Percentiles rank a stretch among this genome's conserved stretches.
Conservation (phyloP, 164 flowering plant species). For the Vitis riparia region DNA sequence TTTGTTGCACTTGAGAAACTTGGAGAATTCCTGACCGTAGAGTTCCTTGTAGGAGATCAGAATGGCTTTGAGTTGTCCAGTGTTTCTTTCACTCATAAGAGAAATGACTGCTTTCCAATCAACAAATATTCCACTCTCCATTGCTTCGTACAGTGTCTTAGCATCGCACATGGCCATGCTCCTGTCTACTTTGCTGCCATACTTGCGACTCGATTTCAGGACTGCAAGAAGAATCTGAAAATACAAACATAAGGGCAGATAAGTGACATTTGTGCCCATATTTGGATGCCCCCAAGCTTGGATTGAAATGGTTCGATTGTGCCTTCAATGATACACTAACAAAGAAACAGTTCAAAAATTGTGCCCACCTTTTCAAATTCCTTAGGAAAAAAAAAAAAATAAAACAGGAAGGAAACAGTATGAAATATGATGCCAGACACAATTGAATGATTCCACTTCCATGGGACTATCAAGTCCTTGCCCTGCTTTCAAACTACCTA, state of each 20-base stretch:
- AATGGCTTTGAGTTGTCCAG: slow-evolving; percentile 31
- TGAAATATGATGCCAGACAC: not conserved
- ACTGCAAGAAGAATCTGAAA: slow-evolving; percentile 26
- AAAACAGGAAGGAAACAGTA: too few relatives aligned
- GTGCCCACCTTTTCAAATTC: too few relatives aligned
- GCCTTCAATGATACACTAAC: too few relatives aligned
- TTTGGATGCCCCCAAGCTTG: too few relatives aligned
- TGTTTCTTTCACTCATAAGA: slow-evolving; percentile 29
- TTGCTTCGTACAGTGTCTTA: slow-evolving; percentile 42
- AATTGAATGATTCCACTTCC: not conserved
- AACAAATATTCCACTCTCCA: slow-evolving; percentile 38
- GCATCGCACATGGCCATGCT: slow-evolving; percentile 51
- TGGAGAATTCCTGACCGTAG: slow-evolving; percentile 45
- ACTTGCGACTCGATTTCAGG: slow-evolving; percentile 19
- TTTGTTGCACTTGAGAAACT: slow-evolving; percentile 31
- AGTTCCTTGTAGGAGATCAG: slow-evolving; percentile 36
- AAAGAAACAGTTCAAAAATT: too few relatives aligned
- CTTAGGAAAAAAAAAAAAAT: too few relatives aligned
- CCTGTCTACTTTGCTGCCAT: slow-evolving; percentile 21
- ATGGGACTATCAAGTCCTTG: not conserved
- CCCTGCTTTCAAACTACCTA: not conserved
- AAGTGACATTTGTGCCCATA: not conserved
- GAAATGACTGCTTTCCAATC: slow-evolving; percentile 33
- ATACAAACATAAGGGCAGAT: not conserved
- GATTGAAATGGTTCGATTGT: too few relatives aligned